Percentiles rank a stretch among this genome's conserved stretches.
Evolutionary conservation across 2,329 filamentous ascomycete genomes (phyloP).

Genomic region (Pezizomycotina sp.): DNA sequence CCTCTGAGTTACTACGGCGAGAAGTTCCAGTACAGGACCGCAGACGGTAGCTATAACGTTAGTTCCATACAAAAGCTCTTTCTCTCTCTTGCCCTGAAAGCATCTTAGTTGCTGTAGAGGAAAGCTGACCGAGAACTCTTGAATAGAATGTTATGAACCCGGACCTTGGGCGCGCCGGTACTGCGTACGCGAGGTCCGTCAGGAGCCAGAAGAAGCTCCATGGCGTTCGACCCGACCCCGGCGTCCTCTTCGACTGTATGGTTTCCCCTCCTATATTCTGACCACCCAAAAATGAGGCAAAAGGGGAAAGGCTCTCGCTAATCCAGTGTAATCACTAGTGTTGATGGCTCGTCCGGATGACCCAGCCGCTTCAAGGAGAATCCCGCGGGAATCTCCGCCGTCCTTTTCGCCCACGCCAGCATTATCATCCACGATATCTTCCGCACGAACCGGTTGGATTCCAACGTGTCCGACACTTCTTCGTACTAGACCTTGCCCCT

Average conservation of each 20-base stretch:
- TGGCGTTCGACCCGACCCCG: constrained; percentile 46
- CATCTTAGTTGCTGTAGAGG: too few relatives aligned
- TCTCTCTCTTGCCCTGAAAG: too few relatives aligned
- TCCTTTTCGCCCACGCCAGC: constrained; percentile 36
- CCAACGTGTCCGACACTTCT: constrained; percentile 29
- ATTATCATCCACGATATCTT: constrained; percentile 36
- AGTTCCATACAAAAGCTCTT: constrained; percentile 32
- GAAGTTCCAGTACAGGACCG: constrained; percentile 9
- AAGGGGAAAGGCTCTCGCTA: too few relatives aligned
- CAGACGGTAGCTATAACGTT: constrained; percentile 2
- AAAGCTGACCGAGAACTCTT: too few relatives aligned
- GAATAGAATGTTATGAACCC: constrained; percentile 48
- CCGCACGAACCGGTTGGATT: constrained; percentile 25
- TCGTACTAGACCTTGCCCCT: constrained; percentile 36
- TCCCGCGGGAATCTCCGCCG: constrained; percentile 32
- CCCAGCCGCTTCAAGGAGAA: constrained; percentile 24
- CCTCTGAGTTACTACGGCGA: constrained; percentile 15
- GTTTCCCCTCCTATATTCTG: too few relatives aligned
- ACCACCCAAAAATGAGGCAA: too few relatives aligned
- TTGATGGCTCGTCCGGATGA: not conserved
- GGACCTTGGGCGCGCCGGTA: constrained; percentile 46
- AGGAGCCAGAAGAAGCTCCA: constrained; percentile 40
- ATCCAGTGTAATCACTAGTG: too few relatives aligned
- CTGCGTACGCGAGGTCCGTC: constrained; percentile 54
- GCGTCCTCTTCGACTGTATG: constrained; percentile 50